Evolutionary conservation across 352 stramenopile genomes (phyloP), one percentile per base, ranked within the genome.

Genomic region (Aphanomyces astaci): DNA sequence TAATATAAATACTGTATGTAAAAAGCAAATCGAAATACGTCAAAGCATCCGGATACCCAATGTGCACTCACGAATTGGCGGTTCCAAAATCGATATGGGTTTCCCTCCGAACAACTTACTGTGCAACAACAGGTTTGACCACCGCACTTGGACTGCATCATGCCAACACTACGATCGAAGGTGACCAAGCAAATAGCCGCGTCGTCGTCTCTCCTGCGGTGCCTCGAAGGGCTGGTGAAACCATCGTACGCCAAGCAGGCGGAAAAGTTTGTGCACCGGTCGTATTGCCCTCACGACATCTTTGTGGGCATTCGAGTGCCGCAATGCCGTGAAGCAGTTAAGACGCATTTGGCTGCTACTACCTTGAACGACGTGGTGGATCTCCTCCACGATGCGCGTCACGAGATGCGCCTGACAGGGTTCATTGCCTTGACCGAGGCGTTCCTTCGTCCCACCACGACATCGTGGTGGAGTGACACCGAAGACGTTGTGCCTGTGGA

Each of bases 281-380:
- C 40, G 3, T 75, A 73, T 45, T 75, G 33, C 13, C 22, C 24
- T 4, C 24, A 31, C 22, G 70, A 75, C 4, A 17, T 73, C 11
- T 73, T 75, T 51, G 31, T 75, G 3, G 71, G 71, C 2, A 15
- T 73, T 19, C 46, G 45, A 3, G 32, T 71, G 2, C 71, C 71
- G 32, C 49, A 72, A 27, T 70, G 55, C 15, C 65, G 71, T 28
- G 31, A 45, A 10, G 46, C 55, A 1, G 45, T 73, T 31, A 54
- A 55, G 4, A 36, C 60, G 24, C 59, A 73, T 36, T 30, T 75
- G 9, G 28, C n/a, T 17, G 39, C 24, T 13, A 62, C 56, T 1
- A 30, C 54, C 17, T 13, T 45, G 17, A 17, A 65, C 1, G 30
- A 65, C 17, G 22, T 65, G 4, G 13, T 53, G 9, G 56, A 54